Evolutionary conservation across 306 rosid species (phyloP).

Genomic region (Mucuna pruriens): DNA sequence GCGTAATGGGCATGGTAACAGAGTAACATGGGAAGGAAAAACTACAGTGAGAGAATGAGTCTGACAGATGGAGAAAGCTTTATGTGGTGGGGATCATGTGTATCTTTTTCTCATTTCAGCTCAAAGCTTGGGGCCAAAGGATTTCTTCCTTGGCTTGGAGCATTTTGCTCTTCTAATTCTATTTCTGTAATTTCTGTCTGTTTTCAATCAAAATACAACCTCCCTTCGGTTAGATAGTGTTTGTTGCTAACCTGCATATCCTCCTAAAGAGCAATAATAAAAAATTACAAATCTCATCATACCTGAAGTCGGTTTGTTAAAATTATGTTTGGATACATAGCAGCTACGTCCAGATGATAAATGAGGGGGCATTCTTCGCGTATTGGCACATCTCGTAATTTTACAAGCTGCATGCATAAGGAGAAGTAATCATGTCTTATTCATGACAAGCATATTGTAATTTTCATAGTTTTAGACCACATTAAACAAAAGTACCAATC

Average conservation of each 20-base stretch:
- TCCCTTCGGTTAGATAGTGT: neutral
- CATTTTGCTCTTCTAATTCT: neutral
- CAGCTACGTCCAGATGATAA: constrained; percentile 98
- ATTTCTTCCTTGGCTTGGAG: neutral
- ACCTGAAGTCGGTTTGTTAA: constrained; percentile 99
- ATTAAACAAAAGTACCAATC: neutral
- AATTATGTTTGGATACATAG: constrained; percentile 98
- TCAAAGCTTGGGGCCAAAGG: neutral
- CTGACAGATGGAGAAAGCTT: neutral
- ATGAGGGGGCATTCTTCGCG: constrained; percentile 95
- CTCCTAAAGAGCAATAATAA: constrained; percentile 35
- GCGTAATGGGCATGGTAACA: neutral
- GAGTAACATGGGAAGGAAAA: constrained; percentile 15
- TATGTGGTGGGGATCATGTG: neutral
- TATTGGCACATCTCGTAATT: constrained; percentile 74
- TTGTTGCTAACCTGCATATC: neutral
- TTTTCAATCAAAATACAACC: neutral
- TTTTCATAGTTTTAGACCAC: constrained; percentile 27
- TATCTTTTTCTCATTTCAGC: neutral
- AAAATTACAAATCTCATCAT: constrained; percentile 37
- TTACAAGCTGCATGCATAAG: constrained; percentile 63
- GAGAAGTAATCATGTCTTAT: constrained; percentile 21
- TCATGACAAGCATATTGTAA: constrained; percentile 24
- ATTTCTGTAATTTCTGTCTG: neutral
- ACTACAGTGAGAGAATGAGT: neutral